Percentiles rank a stretch among this genome's conserved stretches.
Evolutionary conservation across 2,329 filamentous ascomycete genomes (phyloP).

Genomic region (Clonostachys rhizophaga): DNA sequence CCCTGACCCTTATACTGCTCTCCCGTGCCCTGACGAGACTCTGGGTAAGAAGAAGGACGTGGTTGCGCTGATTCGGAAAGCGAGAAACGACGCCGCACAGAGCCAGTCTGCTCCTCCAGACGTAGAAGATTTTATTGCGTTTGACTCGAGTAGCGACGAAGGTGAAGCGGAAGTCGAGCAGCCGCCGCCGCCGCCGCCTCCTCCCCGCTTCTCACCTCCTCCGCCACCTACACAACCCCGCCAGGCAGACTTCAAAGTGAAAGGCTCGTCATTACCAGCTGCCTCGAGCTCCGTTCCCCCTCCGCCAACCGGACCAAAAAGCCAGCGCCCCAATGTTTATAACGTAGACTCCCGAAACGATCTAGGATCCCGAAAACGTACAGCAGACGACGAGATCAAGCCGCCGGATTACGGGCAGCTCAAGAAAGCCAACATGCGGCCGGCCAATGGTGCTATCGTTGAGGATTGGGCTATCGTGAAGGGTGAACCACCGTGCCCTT

Average conservation of each 20-base stretch:
- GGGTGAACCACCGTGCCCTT: constrained; percentile 51
- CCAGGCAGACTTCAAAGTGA: constrained; percentile 3
- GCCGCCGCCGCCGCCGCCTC: constrained; percentile 4
- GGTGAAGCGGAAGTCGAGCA: constrained; percentile 20
- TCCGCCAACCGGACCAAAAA: constrained; percentile 11
- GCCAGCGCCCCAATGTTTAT: constrained; percentile 18
- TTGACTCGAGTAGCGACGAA: constrained; percentile 61
- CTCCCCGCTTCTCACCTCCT: constrained; percentile 10
- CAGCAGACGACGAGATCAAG: constrained; percentile 63
- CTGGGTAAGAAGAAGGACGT: constrained; percentile 78
- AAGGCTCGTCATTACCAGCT: constrained; percentile 2
- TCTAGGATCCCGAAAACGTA: constrained; percentile 71
- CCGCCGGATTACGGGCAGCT: constrained; percentile 45
- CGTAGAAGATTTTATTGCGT: constrained; percentile 85
- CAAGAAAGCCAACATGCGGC: constrained; percentile 45
- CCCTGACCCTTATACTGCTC: constrained; percentile 84
- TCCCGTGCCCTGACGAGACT: constrained; percentile 74
- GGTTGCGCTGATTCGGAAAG: constrained; percentile 87
- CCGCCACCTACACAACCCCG: constrained; percentile 10
- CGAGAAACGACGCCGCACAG: constrained; percentile 54
- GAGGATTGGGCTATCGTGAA: constrained; percentile 43
- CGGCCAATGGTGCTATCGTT: constrained; percentile 43
- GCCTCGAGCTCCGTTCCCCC: constrained; percentile 1
- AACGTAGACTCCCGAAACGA: constrained; percentile 14
- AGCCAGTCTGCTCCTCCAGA: constrained; percentile 49